Base-by-base conservation (phyloP, 75 land plant species). In the Sequoia sempervirens region DNA sequence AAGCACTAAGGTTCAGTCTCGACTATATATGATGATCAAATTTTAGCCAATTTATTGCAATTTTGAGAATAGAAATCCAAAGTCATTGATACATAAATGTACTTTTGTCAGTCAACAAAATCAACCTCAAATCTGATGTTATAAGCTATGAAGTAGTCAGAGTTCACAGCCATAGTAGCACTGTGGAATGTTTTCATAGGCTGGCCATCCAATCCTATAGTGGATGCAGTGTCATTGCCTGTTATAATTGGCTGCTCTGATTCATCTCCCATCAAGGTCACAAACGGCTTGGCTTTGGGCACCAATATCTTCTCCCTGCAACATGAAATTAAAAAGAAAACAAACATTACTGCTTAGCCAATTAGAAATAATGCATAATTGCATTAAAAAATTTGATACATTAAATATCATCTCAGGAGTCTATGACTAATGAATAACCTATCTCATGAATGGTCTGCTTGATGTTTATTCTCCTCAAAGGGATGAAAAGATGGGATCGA, bases 71-170 rank as follows among this genome's bases (percentile, higher is more conserved):
- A 5, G 26, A 26, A 61, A 61, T 61, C 18, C n/a, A 28, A 12
- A 36, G 54, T 7, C 14, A n/a, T 28, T 14, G 28, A 26, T 8
- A 30, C 34, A 37, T 32, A 45, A 80, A 43, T 32, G 32, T 14
- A 8, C 5, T 40, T 41, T 4, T 30, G 8, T 40, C 41, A 70
- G 41, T 17, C 84, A 30, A 17, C 18, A 28, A 70, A 64, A 53
- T 85, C 86, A 14, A 95, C 96, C 92, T 92, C 88, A 86, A 95
- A 95, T 53, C 82, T 88, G 18, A 95, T 92, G 89, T 93, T 94
- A 28, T 53, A 75, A 30, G 95, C 95, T 9, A 92, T 82, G 83
- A 95, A 95, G 73, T 91, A 89, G 58, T 91, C 85, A 2, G 93
- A 82, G 45, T 93, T 85, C 30, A 95, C 82, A 15, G 91, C 90